Conservation (phyloP, 176 grass and related monocot genomes). For the Otatea glauca region DNA sequence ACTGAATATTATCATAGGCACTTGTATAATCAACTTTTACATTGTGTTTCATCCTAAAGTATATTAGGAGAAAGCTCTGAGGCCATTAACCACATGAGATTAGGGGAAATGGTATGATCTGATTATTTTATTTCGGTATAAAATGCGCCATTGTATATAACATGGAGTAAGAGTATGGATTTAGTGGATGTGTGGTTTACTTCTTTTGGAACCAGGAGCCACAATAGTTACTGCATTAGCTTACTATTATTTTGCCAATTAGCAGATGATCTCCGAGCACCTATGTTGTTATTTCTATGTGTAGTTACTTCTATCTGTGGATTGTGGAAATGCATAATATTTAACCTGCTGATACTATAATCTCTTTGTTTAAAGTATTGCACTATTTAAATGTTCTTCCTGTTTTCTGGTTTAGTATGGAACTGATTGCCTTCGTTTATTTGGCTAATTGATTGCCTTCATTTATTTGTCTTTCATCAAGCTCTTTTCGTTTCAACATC, state of each 20-base stretch:
- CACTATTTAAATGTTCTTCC: not conserved
- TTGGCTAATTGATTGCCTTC: not conserved
- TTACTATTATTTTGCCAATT: slow-evolving; percentile 20
- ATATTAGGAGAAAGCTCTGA: not conserved
- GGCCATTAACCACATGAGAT: not conserved
- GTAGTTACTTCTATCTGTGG: slow-evolving; percentile 8
- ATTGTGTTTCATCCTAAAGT: not conserved
- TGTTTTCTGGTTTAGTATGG: not conserved
- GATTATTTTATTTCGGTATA: slow-evolving; percentile 5
- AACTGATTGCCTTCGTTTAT: not conserved
- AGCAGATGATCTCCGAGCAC: slow-evolving; percentile 1
- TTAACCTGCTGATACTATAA: slow-evolving; percentile 21
- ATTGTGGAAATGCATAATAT: slow-evolving; percentile 4
- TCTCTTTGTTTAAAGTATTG: not conserved
- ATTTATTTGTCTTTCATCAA: not conserved
- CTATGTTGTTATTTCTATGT: slow-evolving; percentile 7
- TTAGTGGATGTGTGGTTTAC: not conserved
- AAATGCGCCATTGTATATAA: not conserved
- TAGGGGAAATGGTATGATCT: not conserved
- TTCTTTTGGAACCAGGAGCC: not conserved
- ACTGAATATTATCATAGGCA: not conserved
- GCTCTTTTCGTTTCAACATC: slow-evolving; percentile 26
- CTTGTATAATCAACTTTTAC: not conserved
- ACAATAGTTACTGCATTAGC: not conserved
- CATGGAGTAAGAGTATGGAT: slow-evolving; percentile 19